Evolutionary conservation across 306 rosid genomes (phyloP).

Genomic region (Adenanthera pavonina): DNA sequence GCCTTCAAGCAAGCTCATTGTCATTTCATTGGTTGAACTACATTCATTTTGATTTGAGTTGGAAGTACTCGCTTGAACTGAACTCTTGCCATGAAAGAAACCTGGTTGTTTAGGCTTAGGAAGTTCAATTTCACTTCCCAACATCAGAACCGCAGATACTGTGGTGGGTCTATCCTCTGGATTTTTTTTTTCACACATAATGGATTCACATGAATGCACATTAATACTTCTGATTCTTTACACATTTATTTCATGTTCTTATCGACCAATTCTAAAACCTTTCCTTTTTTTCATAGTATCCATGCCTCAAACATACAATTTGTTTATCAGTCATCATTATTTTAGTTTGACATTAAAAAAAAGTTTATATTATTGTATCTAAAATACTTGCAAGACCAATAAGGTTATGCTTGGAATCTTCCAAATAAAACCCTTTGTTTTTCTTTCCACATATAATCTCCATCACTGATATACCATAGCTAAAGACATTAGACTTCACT

Average conservation of each 20-base stretch:
- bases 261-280: slow-evolving; percentile 43
- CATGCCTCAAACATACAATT: slow-evolving; percentile 44
- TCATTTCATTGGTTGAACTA: slow-evolving; percentile 29
- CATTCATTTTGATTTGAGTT: slow-evolving; percentile 29
- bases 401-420: slow-evolving; percentile 38
- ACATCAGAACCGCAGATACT: slow-evolving; percentile 40
- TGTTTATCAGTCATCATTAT: neutral
- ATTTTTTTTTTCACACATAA: slow-evolving; percentile 44
- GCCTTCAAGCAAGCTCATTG: neutral
- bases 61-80: neutral
- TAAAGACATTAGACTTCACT: neutral
- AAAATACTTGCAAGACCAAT: slow-evolving; percentile 42
- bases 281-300: slow-evolving; percentile 46
- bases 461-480: slow-evolving; percentile 38
- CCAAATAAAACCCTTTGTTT: slow-evolving; percentile 37
- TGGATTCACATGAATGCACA: slow-evolving; percentile 47
- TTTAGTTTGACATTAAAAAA: too few species aligned
- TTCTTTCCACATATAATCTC: slow-evolving; percentile 51
- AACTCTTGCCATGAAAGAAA: slow-evolving; percentile 6
- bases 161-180: slow-evolving; percentile 21
- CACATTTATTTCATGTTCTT: slow-evolving; percentile 1
- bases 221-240: slow-evolving; percentile 31
- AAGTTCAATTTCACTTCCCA: slow-evolving; percentile 37
- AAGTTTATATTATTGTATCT: neutral
- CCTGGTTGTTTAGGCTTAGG: slow-evolving; percentile 50